phyloP scores from a whole-genome alignment of 2,329 filamentous ascomycete genomes.

The Epichloe amarillans region DNA sequence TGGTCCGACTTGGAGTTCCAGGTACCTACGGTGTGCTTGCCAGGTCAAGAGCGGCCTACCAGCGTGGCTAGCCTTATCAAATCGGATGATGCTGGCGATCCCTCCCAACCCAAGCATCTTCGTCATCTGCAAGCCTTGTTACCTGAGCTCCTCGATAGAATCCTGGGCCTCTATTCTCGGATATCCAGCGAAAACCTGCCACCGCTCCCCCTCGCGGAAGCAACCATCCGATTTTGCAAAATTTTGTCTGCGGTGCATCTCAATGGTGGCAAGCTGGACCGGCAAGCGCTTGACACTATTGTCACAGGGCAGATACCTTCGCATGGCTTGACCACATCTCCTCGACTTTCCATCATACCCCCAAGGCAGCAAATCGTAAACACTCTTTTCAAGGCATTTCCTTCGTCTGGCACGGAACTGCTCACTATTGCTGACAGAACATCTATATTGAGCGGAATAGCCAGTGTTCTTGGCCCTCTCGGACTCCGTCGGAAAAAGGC shows the following conservation, averaged over 20 bases:
- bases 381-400: slow-evolving; percentile 57
- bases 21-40: slow-evolving; percentile 46
- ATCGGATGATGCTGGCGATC: slow-evolving; percentile 20
- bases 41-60: slow-evolving; percentile 31
- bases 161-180: slow-evolving; percentile 59
- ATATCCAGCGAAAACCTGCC: slow-evolving; percentile 59
- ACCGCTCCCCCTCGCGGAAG: slow-evolving; percentile 57
- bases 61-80: slow-evolving; percentile 18
- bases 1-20: slow-evolving; percentile 78
- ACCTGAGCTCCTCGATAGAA: slow-evolving; percentile 63
- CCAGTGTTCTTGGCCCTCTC: slow-evolving; percentile 67
- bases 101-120: slow-evolving; percentile 37
- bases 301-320: slow-evolving; percentile 46
- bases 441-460: slow-evolving; percentile 71
- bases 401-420: slow-evolving; percentile 49
- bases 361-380: slow-evolving; percentile 50
- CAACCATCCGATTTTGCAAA: slow-evolving; percentile 59
- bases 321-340: slow-evolving; percentile 34
- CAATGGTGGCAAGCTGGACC: slow-evolving; percentile 47
- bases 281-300: slow-evolving; percentile 48
- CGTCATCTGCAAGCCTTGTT: slow-evolving; percentile 44
- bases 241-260: slow-evolving; percentile 55
- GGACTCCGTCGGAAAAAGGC: slow-evolving; percentile 82
- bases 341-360: slow-evolving; percentile 42
- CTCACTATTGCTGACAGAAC: slow-evolving; percentile 64